Percentiles rank a stretch among this genome's conserved stretches.
phyloP scores from a whole-genome alignment of 306 rosid genomes.

The Rosa lucieae region DNA sequence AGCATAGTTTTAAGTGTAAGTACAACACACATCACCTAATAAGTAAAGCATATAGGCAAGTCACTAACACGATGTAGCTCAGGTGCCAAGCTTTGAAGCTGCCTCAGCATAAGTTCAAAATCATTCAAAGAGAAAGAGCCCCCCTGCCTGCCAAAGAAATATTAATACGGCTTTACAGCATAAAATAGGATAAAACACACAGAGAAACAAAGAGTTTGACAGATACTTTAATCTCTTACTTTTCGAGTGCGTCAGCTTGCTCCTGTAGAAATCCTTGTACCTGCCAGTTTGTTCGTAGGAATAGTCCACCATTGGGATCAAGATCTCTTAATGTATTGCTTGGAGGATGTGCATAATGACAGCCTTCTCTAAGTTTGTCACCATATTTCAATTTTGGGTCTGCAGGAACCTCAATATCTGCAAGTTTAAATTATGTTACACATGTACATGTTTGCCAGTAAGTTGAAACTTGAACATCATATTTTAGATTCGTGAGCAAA shows the following conservation, averaged over 20 bases:
- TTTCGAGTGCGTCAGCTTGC: constrained; percentile 86
- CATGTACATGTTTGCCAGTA: constrained; percentile 19
- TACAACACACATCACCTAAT: not conserved
- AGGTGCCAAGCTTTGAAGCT: constrained; percentile 88
- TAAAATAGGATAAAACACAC: constrained; percentile 10
- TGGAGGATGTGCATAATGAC: constrained; percentile 53
- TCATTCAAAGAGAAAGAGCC: constrained; percentile 68
- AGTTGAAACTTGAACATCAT: constrained; percentile 15
- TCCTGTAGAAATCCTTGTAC: constrained; percentile 90
- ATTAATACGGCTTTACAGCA: constrained; percentile 24
- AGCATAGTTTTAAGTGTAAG: constrained; percentile 9
- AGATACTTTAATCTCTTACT: constrained; percentile 37
- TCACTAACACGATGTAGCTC: constrained; percentile 84
- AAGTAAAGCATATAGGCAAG: constrained; percentile 5
- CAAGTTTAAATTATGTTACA: constrained; percentile 12
- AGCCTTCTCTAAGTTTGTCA: constrained; percentile 51
- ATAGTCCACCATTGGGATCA: constrained; percentile 57
- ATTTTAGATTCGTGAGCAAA: not conserved
- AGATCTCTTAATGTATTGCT: constrained; percentile 45
- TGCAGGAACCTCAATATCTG: constrained; percentile 68
- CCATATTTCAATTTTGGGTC: constrained; percentile 51
- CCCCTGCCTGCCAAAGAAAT: constrained; percentile 60
- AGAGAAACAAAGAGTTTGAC: not conserved
- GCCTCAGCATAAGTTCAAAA: constrained; percentile 63
- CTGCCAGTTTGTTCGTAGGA: constrained; percentile 87